Evolutionary conservation across 148 eudicot species (phyloP), one percentile per base, ranked within the genome.

Genomic region (Rhododendron kiyosumense): DNA sequence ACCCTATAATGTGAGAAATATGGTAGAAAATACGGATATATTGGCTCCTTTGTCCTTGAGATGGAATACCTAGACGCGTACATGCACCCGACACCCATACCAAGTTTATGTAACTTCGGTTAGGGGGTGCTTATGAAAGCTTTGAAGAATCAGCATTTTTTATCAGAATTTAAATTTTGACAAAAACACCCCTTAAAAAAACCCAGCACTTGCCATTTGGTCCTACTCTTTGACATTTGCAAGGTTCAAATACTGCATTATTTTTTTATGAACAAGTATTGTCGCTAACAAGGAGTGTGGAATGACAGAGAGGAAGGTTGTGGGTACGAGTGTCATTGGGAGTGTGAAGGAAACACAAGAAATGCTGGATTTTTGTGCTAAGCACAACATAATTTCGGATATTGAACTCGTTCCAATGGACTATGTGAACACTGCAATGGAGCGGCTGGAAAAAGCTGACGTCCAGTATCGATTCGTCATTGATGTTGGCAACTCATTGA

Each of bases 341-440:
- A 30, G 45, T 5, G 36, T 71, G 36, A 71, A 71, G 65, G 65
- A 59, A 59, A 22, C 65, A 22, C 65, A 59, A 59, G 65, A 59
- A 59, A 59, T 59, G 65, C 65, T 59, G 65, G 65, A 59, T 5
- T 59, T 59, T 59, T 59, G 65, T 59, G 65, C 26, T 5, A 59
- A 59, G 65, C 65, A 59, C 2, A 3, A 59, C 65, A 59, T 59
- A 59, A 24, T 59, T 18, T 59, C 65, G 1, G 34, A 71, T 17
- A 71, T 71, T 17, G 83, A 81, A 38, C 11, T 81, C 34, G 18
- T 81, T 30, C 24, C 41, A 51, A 49, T 51, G 65, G 65, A 52
- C n/a, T 81, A 81, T 79, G 59, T 79, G 57, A 79, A 79, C 81
- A 79, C 54, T 9, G 81, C 81, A 30, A 49, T 81, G 65, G 83